phyloP scores from a whole-genome alignment of 495 filamentous ascomycete species.

The Daldinia decipiens region DNA sequence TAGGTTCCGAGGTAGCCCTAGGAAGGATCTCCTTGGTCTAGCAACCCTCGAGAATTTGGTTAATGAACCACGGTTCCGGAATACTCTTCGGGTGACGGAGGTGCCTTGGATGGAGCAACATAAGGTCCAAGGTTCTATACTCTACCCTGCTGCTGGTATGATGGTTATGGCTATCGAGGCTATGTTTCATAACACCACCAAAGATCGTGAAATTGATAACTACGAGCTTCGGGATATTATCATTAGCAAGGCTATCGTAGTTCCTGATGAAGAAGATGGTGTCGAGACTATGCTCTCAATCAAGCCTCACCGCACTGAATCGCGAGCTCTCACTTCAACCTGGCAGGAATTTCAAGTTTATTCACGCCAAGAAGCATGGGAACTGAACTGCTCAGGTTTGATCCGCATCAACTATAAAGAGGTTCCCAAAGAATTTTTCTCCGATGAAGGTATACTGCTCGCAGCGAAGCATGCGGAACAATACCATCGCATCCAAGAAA shows the following conservation, averaged over 20 bases:
- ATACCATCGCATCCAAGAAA: background rate
- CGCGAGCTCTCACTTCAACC: background rate
- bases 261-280: background rate
- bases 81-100: constrained; percentile 49
- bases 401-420: background rate
- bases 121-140: constrained; percentile 44
- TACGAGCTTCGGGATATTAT: constrained; percentile 18
- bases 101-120: constrained; percentile 60
- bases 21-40: constrained; percentile 61
- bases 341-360: background rate
- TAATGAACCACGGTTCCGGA: constrained; percentile 55
- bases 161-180: constrained; percentile 58
- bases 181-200: constrained; percentile 47
- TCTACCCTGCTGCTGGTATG: constrained; percentile 59
- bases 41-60: constrained; percentile 46
- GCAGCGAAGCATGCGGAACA: background rate
- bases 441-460: background rate
- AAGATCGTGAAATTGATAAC: constrained; percentile 5
- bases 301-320: background rate
- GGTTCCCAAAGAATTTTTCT: background rate
- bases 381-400: background rate
- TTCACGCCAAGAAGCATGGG: background rate
- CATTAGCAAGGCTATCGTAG: constrained; percentile 9
- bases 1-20: constrained; percentile 9
- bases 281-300: background rate